Base-by-base conservation (phyloP, 495 filamentous ascomycete species). In the Trichoderma parareesei region DNA sequence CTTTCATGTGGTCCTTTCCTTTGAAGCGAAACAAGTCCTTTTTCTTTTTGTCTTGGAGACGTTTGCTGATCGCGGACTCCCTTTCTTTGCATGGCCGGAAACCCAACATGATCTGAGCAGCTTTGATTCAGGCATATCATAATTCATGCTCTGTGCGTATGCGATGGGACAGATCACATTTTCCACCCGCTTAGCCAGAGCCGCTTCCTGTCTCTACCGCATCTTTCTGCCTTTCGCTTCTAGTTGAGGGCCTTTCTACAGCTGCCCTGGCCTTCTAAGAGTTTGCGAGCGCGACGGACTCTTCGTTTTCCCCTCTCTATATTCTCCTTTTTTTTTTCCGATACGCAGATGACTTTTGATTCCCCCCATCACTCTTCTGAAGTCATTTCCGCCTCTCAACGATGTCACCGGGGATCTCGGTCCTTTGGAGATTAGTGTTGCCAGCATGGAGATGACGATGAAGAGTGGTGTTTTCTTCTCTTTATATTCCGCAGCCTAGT, bases 311-410 rank as follows among this genome's bases (percentile, higher is more conserved):
- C 37, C 27, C 20, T 55, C 27, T 55, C 18, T 8, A 6, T 55
- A 9, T 55, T 57, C 20, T 57, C 5, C 13, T 11, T 35, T 57
- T 57, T 7, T 48, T 48, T 16, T 48, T 48, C 13, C 16, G 33
- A 37, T 57, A 38, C 27, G 20, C 33, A 57, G 13, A 57, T 57
- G 53, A 57, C 53, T 57, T 49, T 57, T 57, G 53, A 57, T 57
- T 57, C 53, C 53, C 44, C 53, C 46, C 46, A 49, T 18, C 4
- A 14, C 27, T 57, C 18, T 57, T 57, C 11, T 37, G 27, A 57
- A 35, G 27, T 57, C 53, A 4, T 57, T 57, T 57, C 18, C 2
- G 18, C 46, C 18, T 18, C 27, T 57, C 9, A 35, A 57, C 20
- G 53, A 37, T 9, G 53, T 57, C 53, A 16, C 53, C 53, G 4